These are phyloP conservation scores for Chalara sp. DNA, from an alignment of 2,329 filamentous ascomycete species.

Conservation along the genomic window DNA sequence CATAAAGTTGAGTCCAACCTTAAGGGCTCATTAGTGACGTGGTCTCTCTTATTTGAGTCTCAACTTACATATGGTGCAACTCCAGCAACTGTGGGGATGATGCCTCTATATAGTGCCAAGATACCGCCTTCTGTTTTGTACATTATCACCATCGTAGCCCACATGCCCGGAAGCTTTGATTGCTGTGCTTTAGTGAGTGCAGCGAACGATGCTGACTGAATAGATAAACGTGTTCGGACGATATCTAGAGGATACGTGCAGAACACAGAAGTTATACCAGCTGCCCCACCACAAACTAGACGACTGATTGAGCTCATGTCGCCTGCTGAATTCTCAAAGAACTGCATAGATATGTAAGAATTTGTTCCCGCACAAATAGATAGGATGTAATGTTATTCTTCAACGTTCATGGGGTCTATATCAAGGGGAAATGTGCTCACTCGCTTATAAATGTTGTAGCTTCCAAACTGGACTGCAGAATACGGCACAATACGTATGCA, in stretches of 20 bases:
- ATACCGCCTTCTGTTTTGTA: slow-evolving; percentile 87
- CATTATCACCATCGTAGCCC: slow-evolving; percentile 73
- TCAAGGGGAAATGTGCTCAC: slow-evolving; percentile 43
- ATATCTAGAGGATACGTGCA: slow-evolving; percentile 97
- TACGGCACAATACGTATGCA: slow-evolving; percentile 98
- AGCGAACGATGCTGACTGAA: slow-evolving; percentile 93
- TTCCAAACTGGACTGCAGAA: slow-evolving; percentile 95
- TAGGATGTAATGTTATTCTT: too few species aligned
- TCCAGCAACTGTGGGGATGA: slow-evolving; percentile 87
- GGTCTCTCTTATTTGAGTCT: slow-evolving; percentile 13
- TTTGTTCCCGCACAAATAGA: too few species aligned
- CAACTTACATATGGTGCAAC: slow-evolving; percentile 80
- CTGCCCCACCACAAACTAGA: slow-evolving; percentile 82
- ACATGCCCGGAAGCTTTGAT: slow-evolving; percentile 81
- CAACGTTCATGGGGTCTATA: background rate
- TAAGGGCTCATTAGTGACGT: slow-evolving; percentile 1
- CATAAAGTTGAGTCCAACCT: slow-evolving; percentile 98
- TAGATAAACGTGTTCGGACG: slow-evolving; percentile 88
- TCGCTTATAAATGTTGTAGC: slow-evolving; percentile 94
- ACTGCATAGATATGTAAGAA: slow-evolving; percentile 31
- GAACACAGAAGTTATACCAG: slow-evolving; percentile 91
- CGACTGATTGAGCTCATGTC: slow-evolving; percentile 69
- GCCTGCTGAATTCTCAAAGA: slow-evolving; percentile 72
- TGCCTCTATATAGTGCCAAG: slow-evolving; percentile 83
- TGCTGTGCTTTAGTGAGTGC: slow-evolving; percentile 58